Base-by-base conservation (phyloP, 129 eudicot genomes). In the Escallonia rubra region DNA sequence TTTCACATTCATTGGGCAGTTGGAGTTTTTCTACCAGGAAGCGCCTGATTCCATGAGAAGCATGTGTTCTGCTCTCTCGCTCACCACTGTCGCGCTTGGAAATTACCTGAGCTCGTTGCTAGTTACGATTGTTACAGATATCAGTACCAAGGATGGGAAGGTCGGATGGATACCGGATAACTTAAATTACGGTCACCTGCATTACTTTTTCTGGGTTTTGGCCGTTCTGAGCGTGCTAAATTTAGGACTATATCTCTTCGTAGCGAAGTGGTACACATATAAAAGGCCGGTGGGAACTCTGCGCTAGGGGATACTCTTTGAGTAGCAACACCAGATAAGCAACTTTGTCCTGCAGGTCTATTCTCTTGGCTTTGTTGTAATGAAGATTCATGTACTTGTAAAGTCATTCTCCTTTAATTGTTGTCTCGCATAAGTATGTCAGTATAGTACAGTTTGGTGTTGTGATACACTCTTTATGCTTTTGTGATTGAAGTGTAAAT, bases 21-120 rank as follows among this genome's bases (percentile, higher is more conserved):
- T 89, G 34, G 96, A 89, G 78, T 89, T 89, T 62, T 85, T 85
- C 70, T 85, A 85, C 40, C 87, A 85, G 8, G 85, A 89, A 58
- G 88, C 92, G 41, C 96, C 96, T 3, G 85, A 89, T 58, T 84
- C 89, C 0, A 89, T 89, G 96, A 64, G 89, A 51, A 89, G 92
- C 67, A 52, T 89, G 68, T 78, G 85, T 61, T 68, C 89, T 5
- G 92, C 92, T 10, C 85, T 89, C 2, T 80, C 81, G 5, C 83
- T 89, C 13, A 79, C 84, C 3, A 89, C 90, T 4, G 73, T 70
- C 8, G 78, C 96, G 10, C 66, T 89, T 10, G 96, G 96, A 66
- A 80, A 56, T 59, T 89, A 85, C 58, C 34, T 83, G 73, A 82
- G 96, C 68, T 80, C 92, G 40, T 51, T 89, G 63, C 73, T 89